Base-by-base conservation (phyloP, 2,329 filamentous ascomycete genomes). In the Aspergillus pseudoviridinutans region DNA sequence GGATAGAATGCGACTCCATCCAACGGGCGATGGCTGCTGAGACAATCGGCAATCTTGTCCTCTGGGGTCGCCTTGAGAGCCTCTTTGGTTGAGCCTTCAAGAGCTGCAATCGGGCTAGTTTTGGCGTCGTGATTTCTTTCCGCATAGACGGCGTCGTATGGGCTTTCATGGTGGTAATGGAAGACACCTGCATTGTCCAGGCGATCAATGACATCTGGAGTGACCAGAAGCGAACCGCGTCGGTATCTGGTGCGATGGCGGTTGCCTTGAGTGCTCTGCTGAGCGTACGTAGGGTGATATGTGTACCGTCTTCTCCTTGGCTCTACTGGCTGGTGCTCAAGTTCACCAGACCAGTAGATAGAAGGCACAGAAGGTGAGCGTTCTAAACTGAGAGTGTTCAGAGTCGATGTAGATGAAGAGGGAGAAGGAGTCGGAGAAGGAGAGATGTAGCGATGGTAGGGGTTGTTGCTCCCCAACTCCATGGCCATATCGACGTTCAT, bases 161-260 rank as follows among this genome's bases (percentile, higher is more conserved):
- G 93, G 0, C 93, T 92, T 62, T 88, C 90, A 67, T 97, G 93
- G 73, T 97, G 93, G 74, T 96, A 96, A 2, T 82, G 76, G 20
- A 81, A 82, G 52, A 84, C 83, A n/a, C 83, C 74, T 2, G 82
- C 78, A 54, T 79, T 81, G 70, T 96, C 93, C 1, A 97, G 84
- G 4, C 80, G 78, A 71, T 97, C 93, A 67, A 97, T 94, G 8
- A 82, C 80, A 72, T 97, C 92, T 1, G 90, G 83, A 49, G 83
- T 83, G 27, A 87, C 84, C 17, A 70, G 61, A 27, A 61, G 61
- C 8, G 69, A 71, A 41, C 66, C 54, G 0, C 63, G 66, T 1
- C 63, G 59, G 54, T 60, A 63, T 41, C 58, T 57, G 8, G 42
- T 44, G 10, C 50, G 54, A 9, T 59, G 64, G 14, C 58, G 63